Evolutionary conservation across 2,329 filamentous ascomycete species (phyloP).

Genomic region (Talaromyces verruculosus): DNA sequence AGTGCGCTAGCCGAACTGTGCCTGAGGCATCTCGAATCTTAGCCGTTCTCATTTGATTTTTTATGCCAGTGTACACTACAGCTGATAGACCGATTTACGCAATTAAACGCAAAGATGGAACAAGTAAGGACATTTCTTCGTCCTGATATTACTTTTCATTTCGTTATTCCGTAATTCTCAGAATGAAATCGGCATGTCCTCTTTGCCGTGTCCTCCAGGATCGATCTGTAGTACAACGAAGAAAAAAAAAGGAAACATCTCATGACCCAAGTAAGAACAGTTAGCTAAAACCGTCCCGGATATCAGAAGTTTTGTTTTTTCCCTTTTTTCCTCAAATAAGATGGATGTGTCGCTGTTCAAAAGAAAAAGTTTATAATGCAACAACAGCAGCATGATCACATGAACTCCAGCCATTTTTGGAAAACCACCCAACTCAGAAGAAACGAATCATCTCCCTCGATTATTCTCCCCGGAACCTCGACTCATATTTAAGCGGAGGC

Average conservation of each 20-base stretch:
- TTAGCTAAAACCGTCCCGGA: conserved; percentile 28
- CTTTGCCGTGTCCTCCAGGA: conserved; percentile 22
- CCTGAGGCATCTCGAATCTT: conserved; percentile 25
- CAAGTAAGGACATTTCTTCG: conserved; percentile 18
- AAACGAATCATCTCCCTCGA: conserved; percentile 40
- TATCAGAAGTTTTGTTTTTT: conserved; percentile 42
- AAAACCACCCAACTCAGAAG: conserved; percentile 36
- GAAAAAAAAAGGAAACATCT: conserved; percentile 20
- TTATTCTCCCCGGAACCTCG: conserved; percentile 14
- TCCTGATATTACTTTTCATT: conserved; percentile 23
- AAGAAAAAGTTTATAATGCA: conserved; percentile 33
- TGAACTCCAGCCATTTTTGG: conserved; percentile 26
- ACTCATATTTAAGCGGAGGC: conserved; percentile 64
- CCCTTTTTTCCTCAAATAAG: conserved; percentile 28
- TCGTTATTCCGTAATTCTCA: conserved; percentile 23
- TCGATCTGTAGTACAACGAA: conserved; percentile 23
- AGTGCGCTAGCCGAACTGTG: conserved; percentile 36
- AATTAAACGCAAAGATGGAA: neutral
- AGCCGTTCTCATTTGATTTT: neutral
- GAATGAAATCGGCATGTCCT: conserved; percentile 22
- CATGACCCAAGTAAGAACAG: conserved; percentile 24
- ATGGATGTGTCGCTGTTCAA: conserved; percentile 37
- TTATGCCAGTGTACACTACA: neutral
- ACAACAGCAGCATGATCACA: conserved; percentile 43
- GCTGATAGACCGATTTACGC: too few species aligned